Conservation (phyloP, 495 filamentous ascomycete species). For the Apodospora peruviana region DNA sequence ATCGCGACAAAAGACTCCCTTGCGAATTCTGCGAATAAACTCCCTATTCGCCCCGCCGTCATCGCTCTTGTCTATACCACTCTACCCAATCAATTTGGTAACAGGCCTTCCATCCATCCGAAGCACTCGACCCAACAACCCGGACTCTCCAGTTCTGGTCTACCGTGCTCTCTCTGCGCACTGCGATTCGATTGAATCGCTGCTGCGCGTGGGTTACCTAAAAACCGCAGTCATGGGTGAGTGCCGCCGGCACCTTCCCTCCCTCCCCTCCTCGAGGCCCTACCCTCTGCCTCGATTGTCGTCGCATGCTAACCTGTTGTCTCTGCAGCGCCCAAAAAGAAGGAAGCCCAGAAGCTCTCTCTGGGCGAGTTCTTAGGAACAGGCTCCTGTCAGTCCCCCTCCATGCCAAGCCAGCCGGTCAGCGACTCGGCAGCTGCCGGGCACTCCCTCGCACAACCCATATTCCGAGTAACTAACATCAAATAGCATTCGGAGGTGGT, state of each 20-base stretch:
- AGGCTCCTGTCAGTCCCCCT: conserved; percentile 65
- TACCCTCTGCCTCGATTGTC: conserved; percentile 1
- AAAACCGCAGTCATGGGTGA: conserved; percentile 84
- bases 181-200: conserved; percentile 30
- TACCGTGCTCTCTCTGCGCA: conserved; percentile 31
- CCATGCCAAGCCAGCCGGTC: conserved; percentile 18
- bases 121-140: not conserved
- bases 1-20: not conserved
- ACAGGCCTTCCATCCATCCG: not conserved
- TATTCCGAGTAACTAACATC: conserved; percentile 10
- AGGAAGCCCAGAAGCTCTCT: conserved; percentile 84
- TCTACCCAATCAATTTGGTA: conserved; percentile 1
- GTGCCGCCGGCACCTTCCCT: conserved; percentile 29
- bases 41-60: not conserved
- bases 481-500: conserved; percentile 63
- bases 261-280: conserved; percentile 4
- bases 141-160: conserved; percentile 7
- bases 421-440: no score
- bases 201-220: conserved; percentile 33
- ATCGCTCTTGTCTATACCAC: not conserved
- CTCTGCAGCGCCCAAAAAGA: conserved; percentile 76
- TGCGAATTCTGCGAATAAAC: conserved; percentile 10
- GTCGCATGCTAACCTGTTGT: conserved; percentile 26
- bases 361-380: conserved; percentile 83
- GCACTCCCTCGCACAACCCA: not conserved